Conservation (phyloP, 176 grass and related monocot genomes). For the maize (Zea mays) region DNA sequence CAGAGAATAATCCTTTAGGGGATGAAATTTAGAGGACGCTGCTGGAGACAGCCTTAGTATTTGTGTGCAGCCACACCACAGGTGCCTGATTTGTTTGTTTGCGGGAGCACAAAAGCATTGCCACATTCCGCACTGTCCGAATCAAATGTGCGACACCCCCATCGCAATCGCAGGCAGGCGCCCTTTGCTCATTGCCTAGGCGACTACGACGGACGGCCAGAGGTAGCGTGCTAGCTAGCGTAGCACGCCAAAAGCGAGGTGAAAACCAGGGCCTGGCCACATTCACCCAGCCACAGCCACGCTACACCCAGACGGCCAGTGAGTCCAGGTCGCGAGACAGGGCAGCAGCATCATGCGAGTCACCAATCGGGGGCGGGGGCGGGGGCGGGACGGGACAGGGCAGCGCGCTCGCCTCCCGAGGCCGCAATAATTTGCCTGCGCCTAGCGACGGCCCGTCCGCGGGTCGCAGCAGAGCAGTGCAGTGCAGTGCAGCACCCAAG, state of each 20-base stretch:
- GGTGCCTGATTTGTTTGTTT: not conserved
- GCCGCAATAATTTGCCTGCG: constrained; percentile 51
- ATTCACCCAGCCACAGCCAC: not conserved
- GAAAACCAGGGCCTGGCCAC: not conserved
- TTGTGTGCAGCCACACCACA: not conserved
- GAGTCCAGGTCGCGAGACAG: constrained; percentile 20
- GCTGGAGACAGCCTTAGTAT: no score
- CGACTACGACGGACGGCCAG: not conserved
- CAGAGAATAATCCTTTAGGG: no score
- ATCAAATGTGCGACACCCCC: not conserved
- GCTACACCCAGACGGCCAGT: no score
- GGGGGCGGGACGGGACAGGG: not conserved
- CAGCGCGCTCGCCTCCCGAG: constrained; percentile 35
- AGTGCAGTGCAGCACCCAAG: not conserved
- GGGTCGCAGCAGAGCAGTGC: not conserved
- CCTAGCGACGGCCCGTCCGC: constrained; percentile 2
- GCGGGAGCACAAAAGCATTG: not conserved
- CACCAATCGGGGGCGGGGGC: constrained; percentile 33
- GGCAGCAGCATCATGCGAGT: constrained; percentile 45
- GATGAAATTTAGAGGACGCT: no score
- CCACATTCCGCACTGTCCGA: not conserved
- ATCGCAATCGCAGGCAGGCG: not conserved
- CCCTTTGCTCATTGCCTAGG: constrained; percentile 11
- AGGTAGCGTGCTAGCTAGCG: no score
- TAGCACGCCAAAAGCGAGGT: constrained; percentile 21